Evolutionary conservation across 257 asterid genomes (phyloP), one percentile per base, ranked within the genome.

Genomic region (Ballota nigra): DNA sequence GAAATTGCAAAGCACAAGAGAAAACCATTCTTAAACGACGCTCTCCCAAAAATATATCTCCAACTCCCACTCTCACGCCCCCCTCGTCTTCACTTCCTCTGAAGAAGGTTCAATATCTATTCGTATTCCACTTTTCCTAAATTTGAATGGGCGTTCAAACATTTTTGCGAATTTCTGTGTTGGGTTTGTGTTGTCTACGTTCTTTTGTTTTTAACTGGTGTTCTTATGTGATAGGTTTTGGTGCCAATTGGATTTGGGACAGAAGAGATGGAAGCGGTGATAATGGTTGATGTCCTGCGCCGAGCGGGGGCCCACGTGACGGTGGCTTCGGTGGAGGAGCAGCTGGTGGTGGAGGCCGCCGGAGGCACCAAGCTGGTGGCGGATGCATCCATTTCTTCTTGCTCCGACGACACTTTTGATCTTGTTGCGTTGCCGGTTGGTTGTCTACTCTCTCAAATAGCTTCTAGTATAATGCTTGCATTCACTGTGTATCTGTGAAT

Each of bases 211-310:
- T 31, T 49, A 5, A 38, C 53, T 26, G 2, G 53, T 60, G 18
- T n/a, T 24, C 11, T 1, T 6, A 53, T 63, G 20, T 16, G 22
- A 18, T 67, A 94, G 99, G 95, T 94, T 62, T 70, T 94, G 86
- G 92, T 94, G 72, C 99, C 97, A 43, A 83, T 91, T 84, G 99
- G 97, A 3, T 83, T 84, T 59, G 97, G 97, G 45, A 84, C 97
- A 5, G 98, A 91, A 66, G 97, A 94, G 84, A 91, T 91, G 97
- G 99, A 94, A 78, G 96, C 91, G 31, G 97, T 94, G 71, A 89
- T 87, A 79, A 71, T 91, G 69, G 78, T 82, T 67, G 89, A 82
- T 82, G 87, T 94, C 31, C 82, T 94, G 55, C 89, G 99, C 72
- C 91, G 95, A 56, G 96, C 97, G 0, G 97, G 99, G 20, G 97